Conservation (phyloP, 352 stramenopile species). For the Phytophthora pistaciae region DNA sequence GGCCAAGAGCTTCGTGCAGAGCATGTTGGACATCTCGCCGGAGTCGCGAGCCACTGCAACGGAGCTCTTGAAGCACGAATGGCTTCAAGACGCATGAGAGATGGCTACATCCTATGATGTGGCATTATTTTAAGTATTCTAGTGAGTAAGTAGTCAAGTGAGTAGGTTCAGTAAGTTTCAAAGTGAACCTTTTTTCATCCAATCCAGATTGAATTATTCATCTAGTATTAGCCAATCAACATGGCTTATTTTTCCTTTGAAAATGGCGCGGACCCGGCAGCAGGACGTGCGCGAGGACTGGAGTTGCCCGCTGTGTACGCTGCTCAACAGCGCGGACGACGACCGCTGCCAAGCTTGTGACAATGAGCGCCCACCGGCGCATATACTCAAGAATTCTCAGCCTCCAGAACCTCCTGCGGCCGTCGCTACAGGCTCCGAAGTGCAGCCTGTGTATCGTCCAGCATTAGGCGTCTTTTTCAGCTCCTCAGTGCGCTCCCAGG, state of each 20-base stretch:
- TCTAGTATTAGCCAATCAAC: background rate
- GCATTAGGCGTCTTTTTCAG: constrained; percentile 57
- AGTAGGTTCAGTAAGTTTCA: constrained; percentile 14
- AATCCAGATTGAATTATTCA: background rate
- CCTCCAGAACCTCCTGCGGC: constrained; percentile 3
- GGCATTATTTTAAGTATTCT: constrained; percentile 33
- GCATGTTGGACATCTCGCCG: constrained; percentile 89
- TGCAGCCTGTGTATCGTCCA: constrained; percentile 25
- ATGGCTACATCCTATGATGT: constrained; percentile 9
- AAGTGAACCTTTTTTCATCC: constrained; percentile 1
- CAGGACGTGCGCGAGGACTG: constrained; percentile 39
- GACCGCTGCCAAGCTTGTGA: constrained; percentile 63
- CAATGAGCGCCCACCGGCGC: constrained; percentile 36
- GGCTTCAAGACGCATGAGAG: constrained; percentile 47
- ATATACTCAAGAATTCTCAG: constrained; percentile 11
- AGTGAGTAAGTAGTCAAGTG: constrained; percentile 17
- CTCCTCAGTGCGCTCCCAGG: constrained; percentile 16
- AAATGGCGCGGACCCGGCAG: constrained; percentile 43
- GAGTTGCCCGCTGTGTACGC: constrained; percentile 78
- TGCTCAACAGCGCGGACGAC: constrained; percentile 62
- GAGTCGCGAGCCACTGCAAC: constrained; percentile 66
- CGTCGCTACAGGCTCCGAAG: constrained; percentile 6
- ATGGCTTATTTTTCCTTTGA: constrained; percentile 24
- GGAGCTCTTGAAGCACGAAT: constrained; percentile 65
- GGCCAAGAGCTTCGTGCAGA: constrained; percentile 89